These are phyloP conservation scores for Cercospora brassicicola DNA, from an alignment of 2,329 filamentous ascomycete species.

Conservation along the genomic window DNA sequence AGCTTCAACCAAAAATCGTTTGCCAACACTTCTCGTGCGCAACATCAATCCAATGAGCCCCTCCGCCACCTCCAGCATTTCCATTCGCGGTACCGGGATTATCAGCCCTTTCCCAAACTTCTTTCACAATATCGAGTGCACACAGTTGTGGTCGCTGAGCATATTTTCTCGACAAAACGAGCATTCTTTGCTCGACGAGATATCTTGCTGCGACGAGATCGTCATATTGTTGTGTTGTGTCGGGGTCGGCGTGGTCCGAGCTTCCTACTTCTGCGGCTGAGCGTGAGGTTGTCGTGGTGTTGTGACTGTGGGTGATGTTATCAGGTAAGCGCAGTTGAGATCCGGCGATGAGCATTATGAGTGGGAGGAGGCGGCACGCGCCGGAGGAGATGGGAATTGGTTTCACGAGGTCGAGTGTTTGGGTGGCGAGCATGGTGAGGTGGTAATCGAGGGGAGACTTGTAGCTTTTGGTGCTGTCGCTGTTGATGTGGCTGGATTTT, in stretches of 20 bases:
- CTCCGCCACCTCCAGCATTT: not conserved
- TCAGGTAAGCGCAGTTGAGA: conserved; percentile 53
- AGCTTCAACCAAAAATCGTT: conserved; percentile 42
- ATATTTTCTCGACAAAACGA: conserved; percentile 48
- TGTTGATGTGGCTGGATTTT: not conserved
- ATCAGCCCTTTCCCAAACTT: conserved; percentile 56
- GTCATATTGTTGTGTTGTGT: conserved; percentile 10
- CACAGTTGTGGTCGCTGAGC: conserved; percentile 55
- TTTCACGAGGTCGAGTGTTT: conserved; percentile 52
- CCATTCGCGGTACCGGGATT: conserved; percentile 33
- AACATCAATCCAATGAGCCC: conserved; percentile 56
- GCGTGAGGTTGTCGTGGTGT: conserved; percentile 34
- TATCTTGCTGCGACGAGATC: conserved; percentile 43
- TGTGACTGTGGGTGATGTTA: conserved; percentile 29
- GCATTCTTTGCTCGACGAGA: conserved; percentile 53
- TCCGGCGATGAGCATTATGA: conserved; percentile 53
- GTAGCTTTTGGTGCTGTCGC: conserved; percentile 17
- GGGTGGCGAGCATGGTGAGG: conserved; percentile 54
- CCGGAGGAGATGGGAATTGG: conserved; percentile 55
- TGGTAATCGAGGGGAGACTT: conserved; percentile 38
- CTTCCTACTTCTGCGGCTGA: not conserved
- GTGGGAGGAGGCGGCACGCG: conserved; percentile 56
- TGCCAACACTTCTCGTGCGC: conserved; percentile 60
- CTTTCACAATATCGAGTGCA: conserved; percentile 53
- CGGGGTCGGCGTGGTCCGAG: not conserved